phyloP scores from a whole-genome alignment of 768 basidiomycete genomes.

The Xerocomellus intermedius region DNA sequence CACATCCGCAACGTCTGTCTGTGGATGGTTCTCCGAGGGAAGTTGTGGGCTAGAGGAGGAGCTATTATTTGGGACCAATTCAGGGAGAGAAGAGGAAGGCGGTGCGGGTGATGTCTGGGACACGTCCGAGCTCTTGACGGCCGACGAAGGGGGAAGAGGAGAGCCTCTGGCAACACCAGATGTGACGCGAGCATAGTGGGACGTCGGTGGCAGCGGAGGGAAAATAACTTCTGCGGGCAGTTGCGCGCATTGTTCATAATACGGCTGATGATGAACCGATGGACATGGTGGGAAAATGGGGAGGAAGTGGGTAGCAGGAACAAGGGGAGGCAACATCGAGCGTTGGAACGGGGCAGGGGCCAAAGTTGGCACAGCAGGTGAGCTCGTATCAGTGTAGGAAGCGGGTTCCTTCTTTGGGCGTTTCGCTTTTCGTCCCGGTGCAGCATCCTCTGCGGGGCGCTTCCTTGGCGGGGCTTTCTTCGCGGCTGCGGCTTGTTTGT shows the following conservation, averaged over 20 bases:
- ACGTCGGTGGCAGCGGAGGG: conserved; percentile 63
- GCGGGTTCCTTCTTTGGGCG: conserved; percentile 40
- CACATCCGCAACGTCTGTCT: conserved; percentile 15
- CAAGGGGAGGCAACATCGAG: conserved; percentile 21
- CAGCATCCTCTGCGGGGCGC: conserved; percentile 37
- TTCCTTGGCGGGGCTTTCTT: conserved; percentile 37
- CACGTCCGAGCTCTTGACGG: conserved; percentile 19
- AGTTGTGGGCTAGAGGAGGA: conserved; percentile 68
- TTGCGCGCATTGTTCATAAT: conserved; percentile 61
- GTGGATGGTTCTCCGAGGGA: conserved; percentile 27
- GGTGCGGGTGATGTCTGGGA: conserved; percentile 31
- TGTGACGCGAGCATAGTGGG: conserved; percentile 37
- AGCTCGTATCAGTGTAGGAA: conserved; percentile 25
- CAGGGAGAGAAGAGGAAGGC: conserved; percentile 51
- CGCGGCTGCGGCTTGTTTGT: conserved; percentile 28
- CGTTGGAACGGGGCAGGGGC: conserved; percentile 16
- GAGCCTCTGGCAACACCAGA: conserved; percentile 11
- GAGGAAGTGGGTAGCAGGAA: conserved; percentile 25
- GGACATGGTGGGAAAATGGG: conserved; percentile 54
- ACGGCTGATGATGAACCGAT: conserved; percentile 69
- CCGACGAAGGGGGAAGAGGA: conserved; percentile 26
- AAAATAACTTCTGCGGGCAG: conserved; percentile 67
- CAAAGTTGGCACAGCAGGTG: conserved; percentile 21
- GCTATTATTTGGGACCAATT: conserved; percentile 57
- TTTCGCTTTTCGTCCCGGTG: conserved; percentile 45